A percentile compares a stretch with the other conserved stretches of the same genome.
phyloP scores from a whole-genome alignment of 495 filamentous ascomycete genomes.

The Lasiosphaeriaceae sp. region DNA sequence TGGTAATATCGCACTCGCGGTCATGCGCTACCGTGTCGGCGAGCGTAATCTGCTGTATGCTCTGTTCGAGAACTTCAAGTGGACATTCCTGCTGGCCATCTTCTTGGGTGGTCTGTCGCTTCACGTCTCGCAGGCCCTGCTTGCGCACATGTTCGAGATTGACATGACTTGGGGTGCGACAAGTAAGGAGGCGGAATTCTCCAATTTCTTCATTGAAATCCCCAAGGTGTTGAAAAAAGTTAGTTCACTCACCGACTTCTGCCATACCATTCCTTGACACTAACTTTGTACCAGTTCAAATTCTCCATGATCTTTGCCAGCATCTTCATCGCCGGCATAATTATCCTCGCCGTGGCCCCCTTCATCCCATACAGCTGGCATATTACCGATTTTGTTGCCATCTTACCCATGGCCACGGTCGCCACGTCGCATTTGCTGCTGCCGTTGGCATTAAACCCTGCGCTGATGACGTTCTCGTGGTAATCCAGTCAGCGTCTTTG shows the following conservation, averaged over 20 bases:
- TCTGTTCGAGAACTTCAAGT: conserved; percentile 68
- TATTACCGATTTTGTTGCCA: conserved; percentile 76
- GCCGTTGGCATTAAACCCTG: conserved; percentile 71
- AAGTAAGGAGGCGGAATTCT: conserved; percentile 67
- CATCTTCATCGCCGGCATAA: conserved; percentile 59
- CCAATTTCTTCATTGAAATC: conserved; percentile 77
- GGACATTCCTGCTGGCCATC: conserved; percentile 63
- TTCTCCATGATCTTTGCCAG: conserved; percentile 66
- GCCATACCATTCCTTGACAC: not conserved
- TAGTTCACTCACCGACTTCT: conserved; percentile 5
- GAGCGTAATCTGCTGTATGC: conserved; percentile 51
- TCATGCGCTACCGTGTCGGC: conserved; percentile 66
- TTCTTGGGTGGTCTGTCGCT: conserved; percentile 69
- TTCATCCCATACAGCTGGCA: conserved; percentile 66
- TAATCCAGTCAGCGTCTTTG: conserved; percentile 30
- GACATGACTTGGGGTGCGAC: conserved; percentile 71
- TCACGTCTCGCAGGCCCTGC: conserved; percentile 62
- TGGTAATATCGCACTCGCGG: conserved; percentile 59
- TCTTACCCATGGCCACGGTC: conserved; percentile 73
- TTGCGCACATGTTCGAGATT: conserved; percentile 69
- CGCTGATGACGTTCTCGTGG: conserved; percentile 79
- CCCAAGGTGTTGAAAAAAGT: conserved; percentile 67
- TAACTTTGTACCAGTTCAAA: conserved; percentile 53
- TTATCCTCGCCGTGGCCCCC: conserved; percentile 58
- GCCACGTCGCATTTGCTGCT: conserved; percentile 64